Percentiles rank a stretch among this genome's conserved stretches.
Evolutionary conservation across 202 grass and related monocot genomes (phyloP).

Genomic region (Eragrostis tef): DNA sequence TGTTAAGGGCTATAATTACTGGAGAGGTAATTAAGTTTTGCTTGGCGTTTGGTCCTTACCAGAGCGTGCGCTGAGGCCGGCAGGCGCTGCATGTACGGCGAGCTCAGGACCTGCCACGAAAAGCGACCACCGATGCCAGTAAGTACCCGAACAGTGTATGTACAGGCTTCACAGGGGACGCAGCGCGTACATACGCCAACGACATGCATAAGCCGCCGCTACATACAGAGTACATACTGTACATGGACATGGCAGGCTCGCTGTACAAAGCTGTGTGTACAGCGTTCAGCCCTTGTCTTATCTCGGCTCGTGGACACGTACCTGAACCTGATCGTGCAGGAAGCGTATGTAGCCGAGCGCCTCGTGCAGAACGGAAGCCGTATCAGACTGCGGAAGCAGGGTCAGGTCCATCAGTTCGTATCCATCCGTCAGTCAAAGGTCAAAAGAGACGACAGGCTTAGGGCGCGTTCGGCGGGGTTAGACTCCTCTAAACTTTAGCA

Average conservation of each 20-base stretch:
- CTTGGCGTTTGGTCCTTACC: constrained; percentile 36
- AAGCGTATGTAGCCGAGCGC: constrained; percentile 98
- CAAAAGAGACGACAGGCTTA: constrained; percentile 13
- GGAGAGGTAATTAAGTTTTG: neutral
- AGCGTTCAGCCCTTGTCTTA: neutral
- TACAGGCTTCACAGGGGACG: neutral
- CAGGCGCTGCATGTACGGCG: constrained; percentile 81
- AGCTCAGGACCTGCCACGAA: constrained; percentile 79
- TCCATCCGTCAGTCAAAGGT: constrained; percentile 53
- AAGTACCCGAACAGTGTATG: constrained; percentile 7
- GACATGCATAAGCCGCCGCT: neutral
- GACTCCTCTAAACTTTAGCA: no score
- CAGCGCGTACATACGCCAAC: neutral
- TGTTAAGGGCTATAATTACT: neutral
- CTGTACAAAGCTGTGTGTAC: neutral
- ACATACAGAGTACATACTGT: neutral
- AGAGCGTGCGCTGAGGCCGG: constrained; percentile 53
- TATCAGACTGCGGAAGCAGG: constrained; percentile 66
- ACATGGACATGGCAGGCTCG: neutral
- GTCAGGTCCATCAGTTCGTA: constrained; percentile 5
- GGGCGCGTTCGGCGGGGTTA: no score
- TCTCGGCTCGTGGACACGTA: constrained; percentile 6
- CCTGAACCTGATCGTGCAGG: constrained; percentile 94
- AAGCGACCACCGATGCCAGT: constrained; percentile 43
- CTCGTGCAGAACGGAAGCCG: constrained; percentile 92